Evolutionary conservation across 495 filamentous ascomycete genomes (phyloP).

Genomic region (Xylaria curta): DNA sequence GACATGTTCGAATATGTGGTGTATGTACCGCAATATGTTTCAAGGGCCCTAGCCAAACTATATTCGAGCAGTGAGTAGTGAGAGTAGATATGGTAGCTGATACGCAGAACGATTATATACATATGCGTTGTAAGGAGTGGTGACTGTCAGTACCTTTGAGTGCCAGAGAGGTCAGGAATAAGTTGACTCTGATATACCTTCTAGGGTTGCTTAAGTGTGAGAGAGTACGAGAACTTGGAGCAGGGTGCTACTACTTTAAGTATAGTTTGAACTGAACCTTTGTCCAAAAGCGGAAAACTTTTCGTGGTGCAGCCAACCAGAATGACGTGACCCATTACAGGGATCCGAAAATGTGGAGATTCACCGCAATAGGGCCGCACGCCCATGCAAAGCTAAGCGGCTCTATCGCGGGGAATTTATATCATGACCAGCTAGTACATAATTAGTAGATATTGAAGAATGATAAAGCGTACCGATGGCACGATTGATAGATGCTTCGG

Average conservation of each 20-base stretch:
- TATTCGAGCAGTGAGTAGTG: neutral
- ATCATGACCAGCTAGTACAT: constrained; percentile 10
- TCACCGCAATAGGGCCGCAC: constrained; percentile 41
- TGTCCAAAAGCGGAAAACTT: constrained; percentile 25
- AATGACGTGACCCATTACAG: constrained; percentile 29
- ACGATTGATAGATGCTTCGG: neutral
- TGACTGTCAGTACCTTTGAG: neutral
- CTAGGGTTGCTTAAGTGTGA: neutral
- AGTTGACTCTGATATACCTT: neutral
- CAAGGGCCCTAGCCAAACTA: constrained; percentile 16
- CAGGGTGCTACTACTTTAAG: constrained; percentile 7
- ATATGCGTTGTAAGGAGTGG: neutral
- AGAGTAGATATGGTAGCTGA: neutral
- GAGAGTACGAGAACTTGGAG: neutral
- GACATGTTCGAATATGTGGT: constrained; percentile 13
- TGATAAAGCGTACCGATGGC: constrained; percentile 1
- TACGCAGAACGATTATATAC: neutral
- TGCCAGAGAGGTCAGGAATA: neutral
- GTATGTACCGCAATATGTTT: constrained; percentile 17
- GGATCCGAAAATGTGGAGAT: constrained; percentile 31
- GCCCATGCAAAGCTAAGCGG: constrained; percentile 39
- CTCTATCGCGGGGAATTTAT: constrained; percentile 44
- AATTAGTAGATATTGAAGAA: constrained; percentile 23
- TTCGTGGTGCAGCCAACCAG: constrained; percentile 31
- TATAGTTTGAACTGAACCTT: constrained; percentile 12